phyloP scores from a whole-genome alignment of 352 stramenopile genomes.

The Phytophthora pisi region DNA sequence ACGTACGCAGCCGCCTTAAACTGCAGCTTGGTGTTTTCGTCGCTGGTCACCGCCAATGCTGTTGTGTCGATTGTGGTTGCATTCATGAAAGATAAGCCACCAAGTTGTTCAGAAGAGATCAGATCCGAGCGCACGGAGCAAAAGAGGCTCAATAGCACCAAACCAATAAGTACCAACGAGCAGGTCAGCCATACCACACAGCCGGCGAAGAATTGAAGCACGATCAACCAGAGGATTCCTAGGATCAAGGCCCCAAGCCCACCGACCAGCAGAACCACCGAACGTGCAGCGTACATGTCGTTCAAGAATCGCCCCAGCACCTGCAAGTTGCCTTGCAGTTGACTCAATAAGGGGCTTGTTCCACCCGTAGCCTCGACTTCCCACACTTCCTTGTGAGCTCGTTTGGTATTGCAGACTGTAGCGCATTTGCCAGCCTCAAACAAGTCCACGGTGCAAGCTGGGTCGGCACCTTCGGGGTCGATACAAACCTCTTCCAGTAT shows the following conservation, averaged over 20 bases:
- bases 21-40: conserved; percentile 50
- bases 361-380: conserved; percentile 53
- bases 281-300: conserved; percentile 71
- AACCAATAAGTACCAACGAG: conserved; percentile 58
- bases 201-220: conserved; percentile 80
- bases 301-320: conserved; percentile 72
- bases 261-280: conserved; percentile 62
- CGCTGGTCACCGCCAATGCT: conserved; percentile 28
- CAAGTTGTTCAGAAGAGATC: conserved; percentile 45
- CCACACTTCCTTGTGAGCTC: conserved; percentile 69
- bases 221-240: conserved; percentile 71
- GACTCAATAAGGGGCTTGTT: conserved; percentile 67
- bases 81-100: conserved; percentile 52
- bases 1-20: conserved; percentile 76
- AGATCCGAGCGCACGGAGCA: conserved; percentile 75
- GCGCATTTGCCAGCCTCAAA: conserved; percentile 44
- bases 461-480: conserved; percentile 61
- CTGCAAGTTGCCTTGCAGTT: conserved; percentile 68
- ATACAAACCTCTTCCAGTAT: conserved; percentile 63
- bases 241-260: conserved; percentile 58
- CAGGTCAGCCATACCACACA: conserved; percentile 86
- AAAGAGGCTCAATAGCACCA: conserved; percentile 77
- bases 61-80: conserved; percentile 39
- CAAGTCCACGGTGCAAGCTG: conserved; percentile 48
- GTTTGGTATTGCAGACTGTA: conserved; percentile 66